These are phyloP conservation scores for Casuarina cunninghamiana DNA, from an alignment of 306 rosid species.

Conservation along the genomic window DNA sequence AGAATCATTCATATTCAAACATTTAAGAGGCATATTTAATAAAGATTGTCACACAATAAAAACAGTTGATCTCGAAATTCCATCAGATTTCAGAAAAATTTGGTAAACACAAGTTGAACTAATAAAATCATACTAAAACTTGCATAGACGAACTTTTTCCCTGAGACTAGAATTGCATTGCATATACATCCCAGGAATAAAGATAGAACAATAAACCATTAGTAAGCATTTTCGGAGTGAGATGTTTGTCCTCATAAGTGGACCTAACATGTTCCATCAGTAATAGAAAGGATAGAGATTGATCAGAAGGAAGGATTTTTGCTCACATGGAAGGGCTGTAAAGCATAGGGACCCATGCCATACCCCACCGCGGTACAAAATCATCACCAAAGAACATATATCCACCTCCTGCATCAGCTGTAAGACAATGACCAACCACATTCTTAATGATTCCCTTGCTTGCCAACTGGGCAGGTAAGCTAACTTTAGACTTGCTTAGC, in stretches of 20 bases:
- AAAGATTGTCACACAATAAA: background rate
- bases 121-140: background rate
- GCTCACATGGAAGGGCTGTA: constrained; percentile 54
- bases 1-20: background rate
- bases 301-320: constrained; percentile 5
- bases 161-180: background rate
- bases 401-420: constrained; percentile 60
- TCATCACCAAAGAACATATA: constrained; percentile 81
- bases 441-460: constrained; percentile 70
- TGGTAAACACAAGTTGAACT: background rate
- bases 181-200: background rate
- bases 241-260: background rate
- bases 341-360: constrained; percentile 77
- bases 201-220: background rate
- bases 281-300: background rate
- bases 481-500: constrained; percentile 62
- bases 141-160: background rate
- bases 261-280: background rate
- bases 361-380: constrained; percentile 70
- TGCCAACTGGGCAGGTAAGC: constrained; percentile 71
- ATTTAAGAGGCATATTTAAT: background rate
- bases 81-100: background rate
- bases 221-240: background rate
- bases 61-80: background rate
- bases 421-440: constrained; percentile 77